Conservation (phyloP, 148 eudicot genomes). For the Nyssa sinensis region DNA sequence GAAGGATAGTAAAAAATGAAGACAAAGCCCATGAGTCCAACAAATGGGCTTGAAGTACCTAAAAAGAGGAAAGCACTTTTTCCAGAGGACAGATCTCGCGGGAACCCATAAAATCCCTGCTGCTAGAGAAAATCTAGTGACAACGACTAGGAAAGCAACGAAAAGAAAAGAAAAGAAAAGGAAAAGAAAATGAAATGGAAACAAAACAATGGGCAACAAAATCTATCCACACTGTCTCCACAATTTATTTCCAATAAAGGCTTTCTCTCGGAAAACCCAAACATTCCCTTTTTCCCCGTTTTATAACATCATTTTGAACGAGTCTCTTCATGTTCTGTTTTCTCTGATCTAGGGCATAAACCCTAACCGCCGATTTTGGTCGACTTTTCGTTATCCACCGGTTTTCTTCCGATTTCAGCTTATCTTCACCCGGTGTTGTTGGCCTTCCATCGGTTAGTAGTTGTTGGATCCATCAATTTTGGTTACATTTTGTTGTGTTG, state of each 20-base stretch:
- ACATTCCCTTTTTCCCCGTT: neutral
- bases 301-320: neutral
- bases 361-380: no score
- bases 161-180: neutral
- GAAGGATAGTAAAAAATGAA: no score
- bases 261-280: conserved; percentile 13
- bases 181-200: neutral
- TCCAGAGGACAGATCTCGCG: conserved; percentile 11
- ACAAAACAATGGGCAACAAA: neutral
- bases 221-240: neutral
- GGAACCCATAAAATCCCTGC: conserved; percentile 6
- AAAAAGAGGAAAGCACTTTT: no score
- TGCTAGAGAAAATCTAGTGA: conserved; percentile 17
- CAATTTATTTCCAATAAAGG: conserved; percentile 11
- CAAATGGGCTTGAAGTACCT: no score
- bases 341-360: conserved; percentile 21
- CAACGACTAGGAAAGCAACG: conserved; percentile 4
- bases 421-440: neutral
- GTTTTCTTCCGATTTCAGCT: conserved; percentile 25
- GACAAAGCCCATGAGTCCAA: no score
- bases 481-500: neutral
- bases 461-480: conserved; percentile 35
- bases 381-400: no score
- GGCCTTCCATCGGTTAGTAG: no score
- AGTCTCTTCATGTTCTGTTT: conserved; percentile 11